phyloP scores from a whole-genome alignment of 2,329 filamentous ascomycete genomes.

The Talaromyces sp. region DNA sequence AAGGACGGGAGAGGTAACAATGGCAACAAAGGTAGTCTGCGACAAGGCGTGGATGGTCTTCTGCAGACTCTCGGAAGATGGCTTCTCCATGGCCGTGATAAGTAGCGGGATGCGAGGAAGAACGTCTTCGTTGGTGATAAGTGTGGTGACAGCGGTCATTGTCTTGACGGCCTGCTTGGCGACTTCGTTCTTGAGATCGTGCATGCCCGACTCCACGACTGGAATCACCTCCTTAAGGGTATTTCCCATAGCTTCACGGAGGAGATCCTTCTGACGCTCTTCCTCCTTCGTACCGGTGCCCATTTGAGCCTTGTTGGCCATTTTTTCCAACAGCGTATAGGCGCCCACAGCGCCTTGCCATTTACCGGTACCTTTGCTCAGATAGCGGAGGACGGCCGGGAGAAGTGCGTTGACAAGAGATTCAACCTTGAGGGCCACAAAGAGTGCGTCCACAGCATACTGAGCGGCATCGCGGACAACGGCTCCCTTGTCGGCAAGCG shows the following conservation, averaged over 20 bases:
- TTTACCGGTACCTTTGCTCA: slow-evolving; percentile 81
- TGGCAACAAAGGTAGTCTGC: slow-evolving; percentile 95
- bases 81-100: slow-evolving; percentile 92
- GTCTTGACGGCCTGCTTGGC: slow-evolving; percentile 83
- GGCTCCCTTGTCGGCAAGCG: slow-evolving; percentile 80
- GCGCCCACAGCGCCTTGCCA: slow-evolving; percentile 95
- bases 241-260: slow-evolving; percentile 83
- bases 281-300: slow-evolving; percentile 78
- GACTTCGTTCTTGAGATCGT: slow-evolving; percentile 84
- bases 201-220: slow-evolving; percentile 87
- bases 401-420: slow-evolving; percentile 77
- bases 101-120: slow-evolving; percentile 85
- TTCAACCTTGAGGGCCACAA: slow-evolving; percentile 73
- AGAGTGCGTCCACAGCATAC: slow-evolving; percentile 88
- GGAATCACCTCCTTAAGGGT: slow-evolving; percentile 78
- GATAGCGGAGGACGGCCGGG: slow-evolving; percentile 68
- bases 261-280: slow-evolving; percentile 78
- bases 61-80: slow-evolving; percentile 78
- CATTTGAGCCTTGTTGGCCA: slow-evolving; percentile 92
- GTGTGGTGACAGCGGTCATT: slow-evolving; percentile 83
- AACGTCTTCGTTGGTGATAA: slow-evolving; percentile 96
- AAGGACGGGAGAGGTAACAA: slow-evolving; percentile 91
- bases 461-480: slow-evolving; percentile 88
- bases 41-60: slow-evolving; percentile 96
- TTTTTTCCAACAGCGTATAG: slow-evolving; percentile 76